Base-by-base conservation (phyloP, 352 stramenopile genomes). In the Pythium sp. region DNA sequence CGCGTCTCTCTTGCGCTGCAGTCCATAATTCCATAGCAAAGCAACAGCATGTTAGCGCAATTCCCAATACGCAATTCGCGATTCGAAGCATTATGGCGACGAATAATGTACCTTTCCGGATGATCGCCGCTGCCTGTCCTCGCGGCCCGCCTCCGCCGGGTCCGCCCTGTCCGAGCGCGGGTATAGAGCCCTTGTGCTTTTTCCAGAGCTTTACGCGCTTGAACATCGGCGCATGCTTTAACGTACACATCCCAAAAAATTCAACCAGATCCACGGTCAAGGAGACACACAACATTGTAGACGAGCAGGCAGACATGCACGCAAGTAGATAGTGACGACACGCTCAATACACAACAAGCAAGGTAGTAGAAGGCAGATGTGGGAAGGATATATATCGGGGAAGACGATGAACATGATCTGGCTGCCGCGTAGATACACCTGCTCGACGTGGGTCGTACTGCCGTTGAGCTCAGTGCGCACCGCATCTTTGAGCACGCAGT, bases 371-470 rank as follows among this genome's bases (percentile, higher is more conserved):
- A 67, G 18, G 18, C 7, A 59, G 7, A 15, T 51, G 15, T 59
- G 54, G 15, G 6, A 73, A 90, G 82, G 85, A 93, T 93, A 93
- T 93, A 96, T 96, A 69, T 94, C 87, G 51, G 89, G 89, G 58
- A 96, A 93, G 24, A 96, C 71, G 72, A 96, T 93, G 63, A 94
- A 93, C 46, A 92, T 73, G 78, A 96, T 94, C 71, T 96, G 88
- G 71, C 81, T 91, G 72, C 88, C 88, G 58, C 88, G 86, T 47
- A 96, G 55, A 62, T 94, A 96, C 30, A 96, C 75, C 62, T 93
- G 88, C 74, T 96, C 88, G 67, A 93, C 76, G 46, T 88, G 79
- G 26, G 80, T 84, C 22, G 80, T 92, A 67, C 91, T 93, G 78
- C 88, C 88, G 62, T 93, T 84, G 64, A 91, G 76, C 65, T 94